Evolutionary conservation across 768 basidiomycete species (phyloP).

Genomic region (Tulasnella sp.): DNA sequence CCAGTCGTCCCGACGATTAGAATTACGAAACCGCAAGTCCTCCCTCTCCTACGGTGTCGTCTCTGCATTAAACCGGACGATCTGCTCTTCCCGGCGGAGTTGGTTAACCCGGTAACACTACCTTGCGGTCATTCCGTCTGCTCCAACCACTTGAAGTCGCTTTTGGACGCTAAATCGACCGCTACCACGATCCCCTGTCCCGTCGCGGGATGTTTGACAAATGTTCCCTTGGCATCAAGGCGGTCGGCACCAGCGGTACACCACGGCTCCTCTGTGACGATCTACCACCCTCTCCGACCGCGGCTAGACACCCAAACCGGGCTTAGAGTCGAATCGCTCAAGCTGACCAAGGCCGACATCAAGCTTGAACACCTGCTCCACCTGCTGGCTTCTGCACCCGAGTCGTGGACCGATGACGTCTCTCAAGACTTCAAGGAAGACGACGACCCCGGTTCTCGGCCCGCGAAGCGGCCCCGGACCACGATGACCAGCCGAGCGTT

Average conservation of each 20-base stretch:
- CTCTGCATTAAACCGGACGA: slow-evolving; percentile 1
- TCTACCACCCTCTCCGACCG: neutral
- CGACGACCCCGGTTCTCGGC: neutral
- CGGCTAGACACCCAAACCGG: neutral
- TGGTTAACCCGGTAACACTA: neutral
- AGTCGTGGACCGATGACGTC: neutral
- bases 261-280: neutral
- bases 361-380: neutral
- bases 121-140: slow-evolving; percentile 4
- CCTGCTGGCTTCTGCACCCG: neutral
- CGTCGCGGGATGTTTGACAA: neutral
- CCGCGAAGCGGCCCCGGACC: neutral
- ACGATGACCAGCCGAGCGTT: neutral
- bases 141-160: neutral
- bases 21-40: neutral
- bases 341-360: neutral
- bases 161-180: neutral
- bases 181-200: neutral
- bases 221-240: neutral
- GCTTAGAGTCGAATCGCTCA: neutral
- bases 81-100: neutral
- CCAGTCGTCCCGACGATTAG: neutral
- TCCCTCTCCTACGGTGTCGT: neutral
- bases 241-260: neutral
- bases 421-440: neutral